Evolutionary conservation across 2,329 filamentous ascomycete genomes (phyloP), one percentile per base, ranked within the genome.

Genomic region (Cercospora berteroae): DNA sequence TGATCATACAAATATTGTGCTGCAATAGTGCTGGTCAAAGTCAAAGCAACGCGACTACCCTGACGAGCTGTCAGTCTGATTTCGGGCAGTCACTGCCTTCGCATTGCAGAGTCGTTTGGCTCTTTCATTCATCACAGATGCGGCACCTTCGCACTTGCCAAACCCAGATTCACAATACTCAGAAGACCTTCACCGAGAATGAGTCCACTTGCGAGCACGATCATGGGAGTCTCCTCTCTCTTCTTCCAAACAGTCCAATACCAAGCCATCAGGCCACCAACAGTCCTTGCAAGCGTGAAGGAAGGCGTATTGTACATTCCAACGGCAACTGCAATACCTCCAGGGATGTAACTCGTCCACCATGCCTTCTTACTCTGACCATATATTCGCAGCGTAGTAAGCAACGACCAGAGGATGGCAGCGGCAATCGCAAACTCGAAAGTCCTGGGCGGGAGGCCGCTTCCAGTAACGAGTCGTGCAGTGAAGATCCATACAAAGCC

Each of bases 401-500:
- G 85, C 0, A 85, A 76, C 0, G 89, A 87, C 75, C 96, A 98
- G 1, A 97, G 79, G 1, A 86, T 76, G 0, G 90, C 94, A n/a
- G 90, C 89, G 0, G 88, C 89, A 0, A 89, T 80, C 0, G 94
- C 91, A 82, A 91, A 96, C 74, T 94, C 88, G 75, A 87, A 88
- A 0, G 93, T 94, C 88, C 93, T 93, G 0, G 87, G 83, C 0
- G 95, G 95, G 50, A 99, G 78, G 0, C 95, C 95, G 71, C 95
- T 87, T 1, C 95, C 95, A 0, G 94, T 98, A 9, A 99, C 94
- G 2, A 99, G 84, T 16, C 95, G 86, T 1, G 95, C 94, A 0
- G 95, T 99, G 79, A 97, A 97, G 63, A 99, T 91, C 95, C 95
- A 99, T 5, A 99, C 94, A 77, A 94, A 97, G 0, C 89, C 94